Percentiles rank a stretch among this genome's conserved stretches.
Conservation (phyloP, 768 basidiomycete species). For the Pulveroboletus sp. region DNA sequence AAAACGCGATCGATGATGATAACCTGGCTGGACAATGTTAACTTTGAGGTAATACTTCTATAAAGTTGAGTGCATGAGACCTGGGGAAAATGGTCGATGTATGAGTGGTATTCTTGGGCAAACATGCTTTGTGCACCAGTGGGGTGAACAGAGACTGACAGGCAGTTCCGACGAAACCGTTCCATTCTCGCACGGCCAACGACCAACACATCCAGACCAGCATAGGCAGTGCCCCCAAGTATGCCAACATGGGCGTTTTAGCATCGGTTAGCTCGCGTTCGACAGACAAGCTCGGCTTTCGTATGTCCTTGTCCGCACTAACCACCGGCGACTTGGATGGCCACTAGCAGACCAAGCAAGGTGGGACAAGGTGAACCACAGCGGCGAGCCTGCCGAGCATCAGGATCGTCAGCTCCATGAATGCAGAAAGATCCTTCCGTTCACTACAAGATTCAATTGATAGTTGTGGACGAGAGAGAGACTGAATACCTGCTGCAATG, state of each 20-base stretch:
- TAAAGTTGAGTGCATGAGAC: constrained; percentile 32
- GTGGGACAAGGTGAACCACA: constrained; percentile 9
- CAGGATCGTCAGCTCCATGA: constrained; percentile 3
- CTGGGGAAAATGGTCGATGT: constrained; percentile 35
- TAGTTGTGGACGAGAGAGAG: not conserved
- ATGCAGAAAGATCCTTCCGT: not conserved
- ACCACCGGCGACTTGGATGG: constrained; percentile 30
- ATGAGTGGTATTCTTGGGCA: constrained; percentile 24
- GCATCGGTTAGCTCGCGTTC: constrained; percentile 29
- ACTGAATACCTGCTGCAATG: constrained; percentile 32
- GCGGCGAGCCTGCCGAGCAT: constrained; percentile 3
- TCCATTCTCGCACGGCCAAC: no score
- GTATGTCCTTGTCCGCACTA: constrained; percentile 39
- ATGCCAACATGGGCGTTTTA: constrained; percentile 16
- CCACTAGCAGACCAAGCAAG: constrained; percentile 23
- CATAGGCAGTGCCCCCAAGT: constrained; percentile 11
- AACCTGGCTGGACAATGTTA: constrained; percentile 26
- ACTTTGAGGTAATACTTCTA: no score
- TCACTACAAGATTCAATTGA: constrained; percentile 7
- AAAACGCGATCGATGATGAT: constrained; percentile 35
- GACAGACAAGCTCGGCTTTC: constrained; percentile 37
- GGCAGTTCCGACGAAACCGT: no score
- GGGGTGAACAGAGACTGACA: constrained; percentile 36
- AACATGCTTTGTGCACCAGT: constrained; percentile 35
- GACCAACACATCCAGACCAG: constrained; percentile 14